phyloP scores from a whole-genome alignment of 2,329 filamentous ascomycete species.

The Herpomyces periplanetae region DNA sequence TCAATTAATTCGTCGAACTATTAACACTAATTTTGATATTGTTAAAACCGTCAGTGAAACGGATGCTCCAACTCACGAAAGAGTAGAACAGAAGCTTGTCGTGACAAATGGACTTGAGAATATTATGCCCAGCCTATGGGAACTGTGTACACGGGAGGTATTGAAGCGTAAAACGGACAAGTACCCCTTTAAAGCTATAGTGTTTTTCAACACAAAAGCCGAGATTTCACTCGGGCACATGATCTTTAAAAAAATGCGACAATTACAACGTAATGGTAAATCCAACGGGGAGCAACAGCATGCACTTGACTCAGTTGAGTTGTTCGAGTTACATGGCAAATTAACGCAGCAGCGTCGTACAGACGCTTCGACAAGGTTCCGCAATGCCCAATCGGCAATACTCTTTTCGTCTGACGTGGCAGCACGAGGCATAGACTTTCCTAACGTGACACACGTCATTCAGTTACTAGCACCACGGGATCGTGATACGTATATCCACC shows the following conservation, averaged over 20 bases:
- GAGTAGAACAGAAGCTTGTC: constrained; percentile 41
- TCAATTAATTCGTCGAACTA: constrained; percentile 29
- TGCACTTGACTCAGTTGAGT: constrained; percentile 7
- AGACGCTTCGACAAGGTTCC: constrained; percentile 27
- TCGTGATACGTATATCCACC: constrained; percentile 33
- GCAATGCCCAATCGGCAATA: constrained; percentile 17
- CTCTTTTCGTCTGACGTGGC: constrained; percentile 43
- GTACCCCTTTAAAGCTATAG: constrained; percentile 63
- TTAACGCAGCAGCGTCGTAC: constrained; percentile 30
- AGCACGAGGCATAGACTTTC: constrained; percentile 48
- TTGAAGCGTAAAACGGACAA: constrained; percentile 9
- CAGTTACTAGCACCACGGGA: constrained; percentile 23
- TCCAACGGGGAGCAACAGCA: constrained; percentile 4
- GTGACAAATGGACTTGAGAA: constrained; percentile 28
- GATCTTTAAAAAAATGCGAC: constrained; percentile 14
- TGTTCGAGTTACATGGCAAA: constrained; percentile 33
- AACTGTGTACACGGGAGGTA: constrained; percentile 25
- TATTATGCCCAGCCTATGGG: constrained; percentile 29
- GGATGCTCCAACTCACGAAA: constrained; percentile 47
- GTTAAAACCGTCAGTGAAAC: constrained; percentile 52
- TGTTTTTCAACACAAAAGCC: constrained; percentile 50
- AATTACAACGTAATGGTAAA: constrained; percentile 6
- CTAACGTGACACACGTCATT: constrained; percentile 36
- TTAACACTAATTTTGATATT: constrained; percentile 53
- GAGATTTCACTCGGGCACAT: constrained; percentile 23